A percentile compares a stretch with the other conserved stretches of the same genome.
Conservation (phyloP, 495 filamentous ascomycete genomes). For the Darksidea phi region DNA sequence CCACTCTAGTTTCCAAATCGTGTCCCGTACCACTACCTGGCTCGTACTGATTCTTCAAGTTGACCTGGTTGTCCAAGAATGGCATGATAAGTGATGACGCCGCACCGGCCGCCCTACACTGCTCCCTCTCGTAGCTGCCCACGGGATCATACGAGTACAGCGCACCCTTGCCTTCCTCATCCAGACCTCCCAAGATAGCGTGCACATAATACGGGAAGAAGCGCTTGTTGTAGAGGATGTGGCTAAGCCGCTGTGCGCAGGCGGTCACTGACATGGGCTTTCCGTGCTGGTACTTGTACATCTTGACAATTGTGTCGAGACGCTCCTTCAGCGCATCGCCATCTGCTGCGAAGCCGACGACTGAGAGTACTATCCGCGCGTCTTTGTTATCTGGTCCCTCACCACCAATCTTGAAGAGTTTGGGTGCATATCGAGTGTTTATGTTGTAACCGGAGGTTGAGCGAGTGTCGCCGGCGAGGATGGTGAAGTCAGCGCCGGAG, state of each 20-base stretch:
- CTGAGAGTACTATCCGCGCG: conserved; percentile 81
- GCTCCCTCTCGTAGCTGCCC: conserved; percentile 92
- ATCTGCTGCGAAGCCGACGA: conserved; percentile 94
- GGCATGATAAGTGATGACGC: conserved; percentile 97
- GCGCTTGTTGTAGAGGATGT: conserved; percentile 91
- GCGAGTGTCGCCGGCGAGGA: conserved; percentile 94
- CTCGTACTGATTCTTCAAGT: conserved; percentile 97
- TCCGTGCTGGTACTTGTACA: conserved; percentile 94
- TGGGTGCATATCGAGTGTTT: conserved; percentile 89
- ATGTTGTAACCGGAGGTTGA: conserved; percentile 96
- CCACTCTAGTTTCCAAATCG: conserved; percentile 65
- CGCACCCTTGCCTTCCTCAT: conserved; percentile 91
- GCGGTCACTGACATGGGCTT: conserved; percentile 90
- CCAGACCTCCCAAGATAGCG: conserved; percentile 88
- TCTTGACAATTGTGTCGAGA: conserved; percentile 87
- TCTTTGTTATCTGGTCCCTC: conserved; percentile 79
- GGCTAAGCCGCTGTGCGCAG: conserved; percentile 87
- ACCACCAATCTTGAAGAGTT: conserved; percentile 94
- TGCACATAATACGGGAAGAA: conserved; percentile 98
- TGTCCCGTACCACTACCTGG: conserved; percentile 85
- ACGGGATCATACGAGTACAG: conserved; percentile 98
- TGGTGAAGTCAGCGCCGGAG: conserved; percentile 85
- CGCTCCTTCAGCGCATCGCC: conserved; percentile 86
- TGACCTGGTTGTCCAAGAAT: conserved; percentile 98
- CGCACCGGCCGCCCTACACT: conserved; percentile 92